A percentile compares a stretch with the other conserved stretches of the same genome.
These are phyloP conservation scores for Camellia sinensis DNA, from an alignment of 148 eudicot species.

Conservation along the genomic window DNA sequence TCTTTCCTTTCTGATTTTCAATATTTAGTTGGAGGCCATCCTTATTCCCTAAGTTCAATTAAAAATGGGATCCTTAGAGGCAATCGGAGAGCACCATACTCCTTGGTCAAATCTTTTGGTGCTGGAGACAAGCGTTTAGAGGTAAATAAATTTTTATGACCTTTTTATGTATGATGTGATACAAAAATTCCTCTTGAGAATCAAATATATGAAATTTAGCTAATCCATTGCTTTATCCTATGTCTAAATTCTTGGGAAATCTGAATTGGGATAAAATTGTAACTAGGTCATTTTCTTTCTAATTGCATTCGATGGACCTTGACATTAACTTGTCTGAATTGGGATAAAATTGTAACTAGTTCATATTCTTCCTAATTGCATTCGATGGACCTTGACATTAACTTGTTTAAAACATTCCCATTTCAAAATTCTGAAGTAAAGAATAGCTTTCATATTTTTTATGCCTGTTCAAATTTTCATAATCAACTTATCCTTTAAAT, in stretches of 20 bases:
- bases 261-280: neutral
- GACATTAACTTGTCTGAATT: neutral
- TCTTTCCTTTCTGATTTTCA: conserved; percentile 68
- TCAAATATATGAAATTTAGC: neutral
- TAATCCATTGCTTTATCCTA: neutral
- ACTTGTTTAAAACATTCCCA: neutral
- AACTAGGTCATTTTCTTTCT: neutral
- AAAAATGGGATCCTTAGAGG: conserved; percentile 80
- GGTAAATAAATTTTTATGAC: conserved; percentile 35
- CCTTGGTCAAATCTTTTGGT: conserved; percentile 65
- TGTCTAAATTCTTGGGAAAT: neutral
- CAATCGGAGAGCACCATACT: conserved; percentile 82
- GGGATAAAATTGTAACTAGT: neutral
- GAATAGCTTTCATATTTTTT: neutral
- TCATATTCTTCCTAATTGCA: neutral
- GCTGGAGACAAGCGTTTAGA: conserved; percentile 70
- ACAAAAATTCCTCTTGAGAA: neutral
- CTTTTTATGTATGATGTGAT: neutral
- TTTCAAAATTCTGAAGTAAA: neutral
- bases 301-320: neutral
- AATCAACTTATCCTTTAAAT: neutral
- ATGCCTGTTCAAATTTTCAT: neutral
- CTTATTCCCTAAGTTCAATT: conserved; percentile 67
- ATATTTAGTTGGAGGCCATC: conserved; percentile 73
- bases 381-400: neutral